phyloP scores from a whole-genome alignment of 495 filamentous ascomycete species.

The Hyaloscypha variabilis region DNA sequence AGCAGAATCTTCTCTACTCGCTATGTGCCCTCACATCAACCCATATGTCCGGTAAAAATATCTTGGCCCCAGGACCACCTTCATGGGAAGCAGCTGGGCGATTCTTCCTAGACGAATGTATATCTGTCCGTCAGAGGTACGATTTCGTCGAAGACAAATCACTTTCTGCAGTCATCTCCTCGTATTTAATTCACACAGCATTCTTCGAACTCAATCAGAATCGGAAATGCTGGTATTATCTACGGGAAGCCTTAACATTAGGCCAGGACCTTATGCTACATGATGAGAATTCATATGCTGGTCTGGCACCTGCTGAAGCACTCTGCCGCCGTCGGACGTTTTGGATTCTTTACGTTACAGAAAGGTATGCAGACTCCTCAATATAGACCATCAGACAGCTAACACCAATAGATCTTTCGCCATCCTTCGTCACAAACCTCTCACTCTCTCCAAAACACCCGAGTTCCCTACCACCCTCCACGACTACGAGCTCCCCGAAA shows the following conservation, averaged over 20 bases:
- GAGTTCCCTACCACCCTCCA: conserved; percentile 45
- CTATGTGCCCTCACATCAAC: conserved; percentile 39
- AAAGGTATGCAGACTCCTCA: conserved; percentile 42
- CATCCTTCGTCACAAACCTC: conserved; percentile 56
- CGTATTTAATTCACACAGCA: conserved; percentile 38
- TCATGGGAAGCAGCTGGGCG: conserved; percentile 39
- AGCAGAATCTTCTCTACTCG: conserved; percentile 37
- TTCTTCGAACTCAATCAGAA: conserved; percentile 40
- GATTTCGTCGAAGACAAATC: conserved; percentile 39
- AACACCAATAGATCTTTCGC: conserved; percentile 31
- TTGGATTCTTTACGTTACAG: conserved; percentile 66
- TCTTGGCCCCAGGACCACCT: conserved; percentile 30
- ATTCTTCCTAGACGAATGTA: conserved; percentile 41
- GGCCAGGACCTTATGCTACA: conserved; percentile 61
- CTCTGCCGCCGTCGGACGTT: conserved; percentile 60
- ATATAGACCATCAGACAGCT: neutral
- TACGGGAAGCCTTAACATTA: conserved; percentile 64
- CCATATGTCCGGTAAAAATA: conserved; percentile 38
- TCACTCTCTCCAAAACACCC: conserved; percentile 53
- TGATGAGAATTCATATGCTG: conserved; percentile 54
- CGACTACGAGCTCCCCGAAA: conserved; percentile 50
- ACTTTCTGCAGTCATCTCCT: conserved; percentile 36
- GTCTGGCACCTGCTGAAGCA: conserved; percentile 46
- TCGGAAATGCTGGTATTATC: conserved; percentile 57
- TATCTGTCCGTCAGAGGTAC: conserved; percentile 35